These are phyloP conservation scores for Catharanthus roseus DNA, from an alignment of 257 asterid genomes.

Conservation along the genomic window DNA sequence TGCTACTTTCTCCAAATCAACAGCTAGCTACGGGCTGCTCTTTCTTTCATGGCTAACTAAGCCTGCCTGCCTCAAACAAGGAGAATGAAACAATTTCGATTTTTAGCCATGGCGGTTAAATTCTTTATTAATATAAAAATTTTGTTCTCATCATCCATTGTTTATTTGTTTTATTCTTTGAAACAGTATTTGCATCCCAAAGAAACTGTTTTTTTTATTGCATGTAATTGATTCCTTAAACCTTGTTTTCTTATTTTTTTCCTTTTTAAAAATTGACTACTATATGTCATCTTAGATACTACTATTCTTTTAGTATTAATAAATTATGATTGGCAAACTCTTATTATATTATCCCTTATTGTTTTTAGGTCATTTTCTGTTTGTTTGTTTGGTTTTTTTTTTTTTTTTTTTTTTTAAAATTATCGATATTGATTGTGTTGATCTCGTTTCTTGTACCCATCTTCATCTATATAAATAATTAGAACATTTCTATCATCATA, in stretches of 20 bases:
- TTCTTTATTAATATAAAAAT: too few relatives aligned
- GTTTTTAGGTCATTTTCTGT: neutral
- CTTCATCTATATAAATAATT: slow-evolving; percentile 21
- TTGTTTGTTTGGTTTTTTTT: slow-evolving; percentile 8
- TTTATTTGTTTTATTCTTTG: neutral
- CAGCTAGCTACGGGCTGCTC: too few relatives aligned
- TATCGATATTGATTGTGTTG: too few relatives aligned
- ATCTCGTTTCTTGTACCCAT: slow-evolving; percentile 10
- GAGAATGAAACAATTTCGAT: too few relatives aligned
- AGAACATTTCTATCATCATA: slow-evolving; percentile 7
- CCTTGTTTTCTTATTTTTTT: neutral
- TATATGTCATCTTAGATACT: neutral
- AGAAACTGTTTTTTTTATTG: slow-evolving; percentile 12
- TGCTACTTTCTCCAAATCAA: too few relatives aligned
- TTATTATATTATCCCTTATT: too few relatives aligned
- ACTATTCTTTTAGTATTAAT: slow-evolving; percentile 2
- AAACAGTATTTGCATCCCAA: slow-evolving; percentile 7
- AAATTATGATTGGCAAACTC: too few relatives aligned
- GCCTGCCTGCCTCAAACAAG: too few relatives aligned
- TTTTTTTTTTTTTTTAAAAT: slow-evolving; percentile 7
- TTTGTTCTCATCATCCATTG: neutral
- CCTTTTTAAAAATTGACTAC: slow-evolving; percentile 13
- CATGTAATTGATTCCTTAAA: slow-evolving; percentile 15
- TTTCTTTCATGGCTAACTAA: too few relatives aligned
- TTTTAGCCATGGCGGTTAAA: too few relatives aligned